Evolutionary conservation across 2,329 filamentous ascomycete species (phyloP), one percentile per base, ranked within the genome.

Genomic region (Botrytis squamosa): DNA sequence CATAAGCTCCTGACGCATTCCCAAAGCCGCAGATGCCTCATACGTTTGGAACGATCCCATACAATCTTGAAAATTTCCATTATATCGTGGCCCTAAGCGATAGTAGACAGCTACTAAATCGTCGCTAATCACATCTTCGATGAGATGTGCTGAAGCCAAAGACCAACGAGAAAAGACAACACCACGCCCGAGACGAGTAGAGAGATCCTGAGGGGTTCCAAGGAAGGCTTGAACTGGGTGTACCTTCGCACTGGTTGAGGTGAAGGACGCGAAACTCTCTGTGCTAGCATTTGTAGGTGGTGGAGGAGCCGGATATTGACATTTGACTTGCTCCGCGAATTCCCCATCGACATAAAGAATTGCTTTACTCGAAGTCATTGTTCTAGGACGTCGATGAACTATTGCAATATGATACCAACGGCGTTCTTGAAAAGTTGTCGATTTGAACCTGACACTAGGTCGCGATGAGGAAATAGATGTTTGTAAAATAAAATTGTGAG

Each of bases 41-140:
- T 99, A 99, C 0, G 97, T 99, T 80, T 98, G 94, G 80, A 99
- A 97, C 2, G 94, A 95, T 8, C 97, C 96, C 22, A 99, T 87
- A 78, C 94, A 96, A 80, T 99, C 96, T 83, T 99, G 96, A 78
- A 97, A 97, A 81, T 99, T 99, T 25, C 96, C 96, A 80, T 94
- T 91, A 78, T 99, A 99, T 66, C 94, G 90, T 38, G 94, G 92
- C 0, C 96, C 95, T 29, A 99, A 90, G 68, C 95, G 93, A 81
- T 92, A 93, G 79, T 97, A 93, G 0, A 99, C 96, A 20, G 95
- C 92, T 72, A 99, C 86, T 75, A 97, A 88, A 82, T 99, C 96
- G 80, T 98, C 95, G 74, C 94, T 97, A 52, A 98, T 85, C 0
- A 91, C 89, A 74, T 97, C 93, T 74, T 95, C 92, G 75, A 98